Evolutionary conservation across 371 early-diverging fungal species (phyloP).

Genomic region (Saksenaea oblongispora): DNA sequence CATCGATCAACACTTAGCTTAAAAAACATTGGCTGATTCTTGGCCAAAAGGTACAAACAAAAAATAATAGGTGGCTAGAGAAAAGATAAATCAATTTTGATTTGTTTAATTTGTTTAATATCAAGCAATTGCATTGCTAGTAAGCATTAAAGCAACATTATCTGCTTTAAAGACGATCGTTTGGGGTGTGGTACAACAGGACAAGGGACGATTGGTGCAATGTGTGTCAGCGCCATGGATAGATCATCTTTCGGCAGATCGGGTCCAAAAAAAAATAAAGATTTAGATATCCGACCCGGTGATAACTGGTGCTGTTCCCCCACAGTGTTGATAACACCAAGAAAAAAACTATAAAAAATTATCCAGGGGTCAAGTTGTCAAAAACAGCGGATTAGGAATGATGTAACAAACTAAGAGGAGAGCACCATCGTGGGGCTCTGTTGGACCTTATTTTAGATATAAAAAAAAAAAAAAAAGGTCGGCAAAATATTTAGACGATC

Average conservation of each 20-base stretch:
- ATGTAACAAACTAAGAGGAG: background rate
- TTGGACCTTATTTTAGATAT: background rate
- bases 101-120: too few species aligned
- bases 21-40: too few species aligned
- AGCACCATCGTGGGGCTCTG: background rate
- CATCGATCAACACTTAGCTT: too few species aligned
- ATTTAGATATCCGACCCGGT: background rate
- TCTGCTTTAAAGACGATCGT: constrained; percentile 2
- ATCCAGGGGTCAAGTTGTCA: background rate
- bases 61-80: too few species aligned
- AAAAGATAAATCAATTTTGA: too few species aligned
- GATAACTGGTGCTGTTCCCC: background rate
- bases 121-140: too few species aligned
- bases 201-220: background rate
- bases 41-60: too few species aligned
- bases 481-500: constrained; percentile 1
- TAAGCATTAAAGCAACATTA: background rate
- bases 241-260: constrained; percentile 6
- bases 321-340: background rate
- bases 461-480: background rate
- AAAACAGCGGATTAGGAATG: background rate
- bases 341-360: background rate
- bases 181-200: background rate
- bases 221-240: background rate
- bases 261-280: constrained; percentile 1